Evolutionary conservation across 495 filamentous ascomycete species (phyloP), one percentile per base, ranked within the genome.

Genomic region (Podospora fimiseda): DNA sequence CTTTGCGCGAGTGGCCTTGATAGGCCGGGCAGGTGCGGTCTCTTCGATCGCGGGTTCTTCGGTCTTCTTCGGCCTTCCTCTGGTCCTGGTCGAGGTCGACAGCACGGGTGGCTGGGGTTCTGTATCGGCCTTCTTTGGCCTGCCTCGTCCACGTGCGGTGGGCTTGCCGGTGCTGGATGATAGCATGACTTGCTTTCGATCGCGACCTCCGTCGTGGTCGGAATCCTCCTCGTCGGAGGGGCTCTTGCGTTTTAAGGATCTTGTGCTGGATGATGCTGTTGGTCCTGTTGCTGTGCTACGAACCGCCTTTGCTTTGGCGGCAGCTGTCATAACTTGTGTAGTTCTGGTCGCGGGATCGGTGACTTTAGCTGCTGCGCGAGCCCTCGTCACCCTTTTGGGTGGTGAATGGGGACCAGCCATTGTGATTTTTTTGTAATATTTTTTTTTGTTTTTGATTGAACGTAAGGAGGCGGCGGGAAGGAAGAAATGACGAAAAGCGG

Each of bases 341-440:
- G 61, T 55, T 51, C 66, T 73, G 13, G 67, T 53, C 49, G 69
- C 65, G 36, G 68, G 57, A 40, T 64, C 68, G 48, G 60, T 63
- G 45, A 63, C 68, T 56, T 73, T 76, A 43, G 73, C 74, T 47
- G 80, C 77, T 47, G 76, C 78, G 55, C 80, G 70, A 42, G 80
- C 77, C 53, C 81, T 74, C 48, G 81, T 84, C 52, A 81, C 73
- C 48, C 81, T 77, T 60, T 82, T 81, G 23, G 79, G 80, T 52
- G 72, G 78, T 23, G 72, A 76, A 61, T 73, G 73, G 52, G 73
- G 69, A 47, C 70, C 70, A 70, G 74, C 74, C 45, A 21, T 52
- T 44, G 37, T 36, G 20, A 44, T 15, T 44, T 23, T 27, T 16
- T 6, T 9, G 18, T 59, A 30, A 22, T 21, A 42, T 48, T 20